Base-by-base conservation (phyloP, 78 protist genomes). In the Polysphondylium violaceum region DNA sequence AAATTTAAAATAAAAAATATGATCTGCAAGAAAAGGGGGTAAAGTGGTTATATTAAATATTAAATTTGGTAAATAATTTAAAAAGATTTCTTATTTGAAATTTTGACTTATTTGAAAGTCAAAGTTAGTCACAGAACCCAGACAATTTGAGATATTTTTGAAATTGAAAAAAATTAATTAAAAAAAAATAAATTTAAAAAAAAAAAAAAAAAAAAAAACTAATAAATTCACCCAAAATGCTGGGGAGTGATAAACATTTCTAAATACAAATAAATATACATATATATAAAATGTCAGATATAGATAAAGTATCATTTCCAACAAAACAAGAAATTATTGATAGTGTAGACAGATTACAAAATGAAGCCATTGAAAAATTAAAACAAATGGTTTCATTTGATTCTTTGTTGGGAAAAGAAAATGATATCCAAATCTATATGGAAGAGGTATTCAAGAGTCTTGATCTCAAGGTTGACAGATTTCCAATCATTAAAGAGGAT, bases 331-430 rank as follows among this genome's bases (percentile, higher is more conserved):
- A 81, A 21, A 81, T 81, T 29, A 31, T 67, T 16, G 90, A 68
- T 19, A 73, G 2, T 8, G 90, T 81, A 1, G 90, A 81, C 69
- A 53, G 21, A 27, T 23, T 81, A n/a, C 90, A 81, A 81, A 44
- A 40, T 29, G 78, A 81, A 41, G 76, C 90, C n/a, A 69, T 81
- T 43, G 90, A 81, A 41, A 81, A 81, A 31, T 56, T 81, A 56
- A 81, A 81, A 12, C 90, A 81, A 50, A 40, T 81, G 78, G 90
- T 81, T 58, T 69, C 79, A n/a, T 81, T 81, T n/a, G 90, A 81
- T 69, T 69, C 79, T 4, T 58, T 81, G 11, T 58, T 81, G 31
- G 90, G 90, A 12, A 81, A 81, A 58, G 90, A 81, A 40, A 67
- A 59, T 8, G 90, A 81, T 27, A 78, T 63, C 4, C 90, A 81